These are phyloP conservation scores for Eimeria tenella DNA, from an alignment of 169 alveolate species.

Conservation along the genomic window DNA sequence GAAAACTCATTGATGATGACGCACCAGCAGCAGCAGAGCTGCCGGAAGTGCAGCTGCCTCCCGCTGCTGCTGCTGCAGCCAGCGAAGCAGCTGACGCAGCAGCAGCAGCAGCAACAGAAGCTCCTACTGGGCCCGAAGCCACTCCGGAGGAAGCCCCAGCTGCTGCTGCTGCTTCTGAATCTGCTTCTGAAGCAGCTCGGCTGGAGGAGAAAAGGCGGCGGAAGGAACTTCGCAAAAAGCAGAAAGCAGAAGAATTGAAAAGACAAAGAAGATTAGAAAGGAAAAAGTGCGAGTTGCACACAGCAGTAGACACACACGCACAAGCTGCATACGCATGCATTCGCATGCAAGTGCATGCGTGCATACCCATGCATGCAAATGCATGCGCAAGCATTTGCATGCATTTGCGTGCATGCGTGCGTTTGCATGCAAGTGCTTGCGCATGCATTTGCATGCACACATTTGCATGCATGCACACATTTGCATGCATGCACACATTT, in stretches of 20 bases:
- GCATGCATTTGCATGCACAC: too few relatives aligned
- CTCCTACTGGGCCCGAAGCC: too few relatives aligned
- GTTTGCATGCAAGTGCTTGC: too few relatives aligned
- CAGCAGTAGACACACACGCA: too few relatives aligned
- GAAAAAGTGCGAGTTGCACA: background rate
- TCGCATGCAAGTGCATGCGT: too few relatives aligned
- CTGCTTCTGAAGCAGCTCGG: background rate
- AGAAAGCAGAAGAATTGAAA: background rate
- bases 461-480: too few relatives aligned
- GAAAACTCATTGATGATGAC: background rate
- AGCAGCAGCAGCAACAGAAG: background rate
- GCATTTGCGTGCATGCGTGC: too few relatives aligned
- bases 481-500: too few relatives aligned
- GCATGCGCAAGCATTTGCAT: too few relatives aligned
- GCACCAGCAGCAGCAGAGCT: background rate
- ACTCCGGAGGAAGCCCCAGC: background rate
- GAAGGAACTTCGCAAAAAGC: background rate
- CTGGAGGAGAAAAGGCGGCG: background rate
- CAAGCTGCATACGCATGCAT: too few relatives aligned
- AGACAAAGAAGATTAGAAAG: constrained; percentile 4
- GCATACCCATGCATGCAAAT: too few relatives aligned
- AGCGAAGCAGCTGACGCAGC: background rate
- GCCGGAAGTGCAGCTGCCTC: background rate
- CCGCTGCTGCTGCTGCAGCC: background rate
- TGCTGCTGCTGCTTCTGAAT: background rate